A percentile compares a stretch with the other conserved stretches of the same genome.
These are phyloP conservation scores for Aspergillus tubingensis DNA, from an alignment of 2,329 filamentous ascomycete genomes.

Conservation along the genomic window DNA sequence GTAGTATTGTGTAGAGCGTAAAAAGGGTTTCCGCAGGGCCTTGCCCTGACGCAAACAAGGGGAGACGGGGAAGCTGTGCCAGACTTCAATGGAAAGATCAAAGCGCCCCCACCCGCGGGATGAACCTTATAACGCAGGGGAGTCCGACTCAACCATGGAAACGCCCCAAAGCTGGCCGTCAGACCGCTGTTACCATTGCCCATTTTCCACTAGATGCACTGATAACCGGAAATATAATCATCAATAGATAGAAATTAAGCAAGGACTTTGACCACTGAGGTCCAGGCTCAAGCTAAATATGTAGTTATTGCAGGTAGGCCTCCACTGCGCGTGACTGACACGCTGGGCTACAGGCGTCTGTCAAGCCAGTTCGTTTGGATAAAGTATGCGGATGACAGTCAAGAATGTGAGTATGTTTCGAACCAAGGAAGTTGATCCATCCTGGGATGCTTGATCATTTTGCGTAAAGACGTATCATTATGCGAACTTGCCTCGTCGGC, in stretches of 20 bases:
- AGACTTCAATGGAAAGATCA: neutral
- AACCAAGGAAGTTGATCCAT: neutral
- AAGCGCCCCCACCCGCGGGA: slow-evolving; percentile 10
- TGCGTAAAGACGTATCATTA: neutral
- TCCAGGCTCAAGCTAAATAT: too few relatives aligned
- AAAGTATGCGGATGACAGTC: too few relatives aligned
- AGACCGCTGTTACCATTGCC: neutral
- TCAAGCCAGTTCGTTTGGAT: too few relatives aligned
- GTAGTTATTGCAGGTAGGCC: too few relatives aligned
- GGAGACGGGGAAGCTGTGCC: neutral
- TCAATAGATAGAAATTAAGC: neutral
- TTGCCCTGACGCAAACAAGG: neutral
- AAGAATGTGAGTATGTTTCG: too few relatives aligned
- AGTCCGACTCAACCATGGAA: slow-evolving; percentile 1
- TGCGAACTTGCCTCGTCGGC: neutral
- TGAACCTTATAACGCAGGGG: slow-evolving; percentile 7
- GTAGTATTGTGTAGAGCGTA: neutral
- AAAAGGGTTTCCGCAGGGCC: neutral
- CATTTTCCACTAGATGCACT: neutral
- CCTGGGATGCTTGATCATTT: neutral
- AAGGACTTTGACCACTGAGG: neutral
- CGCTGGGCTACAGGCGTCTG: too few relatives aligned
- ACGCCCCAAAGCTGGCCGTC: neutral
- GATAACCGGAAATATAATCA: neutral
- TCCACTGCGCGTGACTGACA: too few relatives aligned